Evolutionary conservation across 176 grass and related monocot genomes (phyloP), one percentile per base, ranked within the genome.

Genomic region (Eleusine indica): DNA sequence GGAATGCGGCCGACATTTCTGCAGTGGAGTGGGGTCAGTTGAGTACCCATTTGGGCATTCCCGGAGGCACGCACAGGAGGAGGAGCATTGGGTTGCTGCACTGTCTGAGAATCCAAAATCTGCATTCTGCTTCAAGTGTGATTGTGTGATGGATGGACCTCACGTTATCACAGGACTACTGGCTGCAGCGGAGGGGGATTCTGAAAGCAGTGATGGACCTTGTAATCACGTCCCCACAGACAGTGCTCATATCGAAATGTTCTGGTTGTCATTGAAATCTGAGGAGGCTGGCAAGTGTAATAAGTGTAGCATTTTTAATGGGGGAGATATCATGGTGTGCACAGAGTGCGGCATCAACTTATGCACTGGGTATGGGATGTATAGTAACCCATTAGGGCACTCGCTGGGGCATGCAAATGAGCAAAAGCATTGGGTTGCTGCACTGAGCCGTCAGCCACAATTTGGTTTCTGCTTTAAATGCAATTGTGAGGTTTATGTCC

Each of bases 61-160:
- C 4, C 64, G 78, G 21, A 16, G 12, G 18, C 78, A 80, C 64
- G 64, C 30, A 11, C 7, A 1, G 64, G 7, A 39, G 29, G 0
- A 53, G 18, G 0, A 53, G 30, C 78, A 80, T 37, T 80, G 46
- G 30, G 35, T 68, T 68, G 64, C 78, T 22, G 30, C 4, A n/a
- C 78, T 68, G 18, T 40, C 14, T 37, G 11, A 39, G 67, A 48
- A 68, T 39, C 6, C 46, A 40, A 12, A 53, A 68, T 68, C 19
- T 40, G 64, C 46, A 80, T 80, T 53, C 46, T 80, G 78, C 64
- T 80, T 80, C 78, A 54, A 54, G 28, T 80, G 78, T 68, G 35
- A 40, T 2, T 9, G 15, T 68, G 66, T 18, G 29, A 8, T 5
- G 48, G 15, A 37, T 32, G 48, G n/a, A 28, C 60, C 60, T 25